Percentiles rank a stretch among this genome's conserved stretches.
Evolutionary conservation across 2,329 filamentous ascomycete genomes (phyloP).

Genomic region (Lachnellula subtilissima): DNA sequence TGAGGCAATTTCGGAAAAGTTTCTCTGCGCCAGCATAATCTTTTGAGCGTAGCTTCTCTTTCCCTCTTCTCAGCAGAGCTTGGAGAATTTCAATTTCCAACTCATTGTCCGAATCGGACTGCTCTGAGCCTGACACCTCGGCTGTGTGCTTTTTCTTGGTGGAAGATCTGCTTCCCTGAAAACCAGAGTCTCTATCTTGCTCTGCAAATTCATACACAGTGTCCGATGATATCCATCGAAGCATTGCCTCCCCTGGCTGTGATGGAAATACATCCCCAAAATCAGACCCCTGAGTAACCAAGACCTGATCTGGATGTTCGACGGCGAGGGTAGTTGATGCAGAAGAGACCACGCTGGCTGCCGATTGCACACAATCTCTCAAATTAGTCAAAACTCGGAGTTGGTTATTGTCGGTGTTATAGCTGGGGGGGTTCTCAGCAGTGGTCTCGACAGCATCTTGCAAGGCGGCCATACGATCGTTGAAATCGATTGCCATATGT

Average conservation of each 20-base stretch:
- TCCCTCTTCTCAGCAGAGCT: slow-evolving; percentile 10
- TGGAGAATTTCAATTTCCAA: slow-evolving; percentile 11
- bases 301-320: background rate
- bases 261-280: slow-evolving; percentile 13
- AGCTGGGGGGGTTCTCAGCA: background rate
- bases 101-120: slow-evolving; percentile 13
- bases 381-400: slow-evolving; percentile 5
- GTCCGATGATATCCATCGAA: slow-evolving; percentile 13
- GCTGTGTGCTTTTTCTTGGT: background rate
- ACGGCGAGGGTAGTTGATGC: slow-evolving; percentile 5
- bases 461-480: slow-evolving; percentile 4
- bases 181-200: background rate
- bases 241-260: slow-evolving; percentile 10
- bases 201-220: slow-evolving; percentile 14
- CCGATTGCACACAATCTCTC: slow-evolving; percentile 11
- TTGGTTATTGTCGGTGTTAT: background rate
- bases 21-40: slow-evolving; percentile 10
- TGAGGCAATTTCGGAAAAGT: slow-evolving; percentile 11
- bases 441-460: slow-evolving; percentile 7
- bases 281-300: slow-evolving; percentile 3
- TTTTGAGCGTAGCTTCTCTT: slow-evolving; percentile 9
- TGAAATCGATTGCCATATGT: slow-evolving; percentile 12
- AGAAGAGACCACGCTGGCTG: slow-evolving; percentile 11
- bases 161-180: background rate
- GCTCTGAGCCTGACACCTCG: background rate